phyloP scores from a whole-genome alignment of 2,329 filamentous ascomycete species.

The Paradendryphiella salina region DNA sequence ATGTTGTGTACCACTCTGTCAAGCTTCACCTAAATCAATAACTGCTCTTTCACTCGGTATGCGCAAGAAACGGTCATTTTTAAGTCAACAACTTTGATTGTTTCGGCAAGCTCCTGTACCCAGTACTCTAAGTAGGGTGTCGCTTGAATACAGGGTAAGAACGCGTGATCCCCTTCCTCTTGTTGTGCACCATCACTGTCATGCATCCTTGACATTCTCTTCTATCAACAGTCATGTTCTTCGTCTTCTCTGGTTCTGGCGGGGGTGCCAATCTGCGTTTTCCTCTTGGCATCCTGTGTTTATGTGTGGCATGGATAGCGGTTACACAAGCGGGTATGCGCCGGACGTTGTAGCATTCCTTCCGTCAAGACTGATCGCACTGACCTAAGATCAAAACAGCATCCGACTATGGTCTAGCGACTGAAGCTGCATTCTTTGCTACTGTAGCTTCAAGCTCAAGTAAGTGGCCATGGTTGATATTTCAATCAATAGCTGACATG shows the following conservation, averaged over 20 bases:
- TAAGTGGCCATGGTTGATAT: slow-evolving; percentile 11
- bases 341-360: slow-evolving; percentile 5
- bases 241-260: slow-evolving; percentile 7
- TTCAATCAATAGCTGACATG: not conserved
- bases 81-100: slow-evolving; percentile 31
- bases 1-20: slow-evolving; percentile 26
- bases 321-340: slow-evolving; percentile 29
- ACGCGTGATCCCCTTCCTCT: slow-evolving; percentile 17
- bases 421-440: slow-evolving; percentile 6
- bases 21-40: slow-evolving; percentile 24
- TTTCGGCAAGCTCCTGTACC: slow-evolving; percentile 20
- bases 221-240: slow-evolving; percentile 18
- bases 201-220: slow-evolving; percentile 11
- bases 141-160: slow-evolving; percentile 26
- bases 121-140: slow-evolving; percentile 16
- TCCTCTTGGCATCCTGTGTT: slow-evolving; percentile 26
- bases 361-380: slow-evolving; percentile 7
- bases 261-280: slow-evolving; percentile 8
- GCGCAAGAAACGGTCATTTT: slow-evolving; percentile 28
- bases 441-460: slow-evolving; percentile 25
- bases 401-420: slow-evolving; percentile 12
- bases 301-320: slow-evolving; percentile 25
- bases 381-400: slow-evolving; percentile 24
- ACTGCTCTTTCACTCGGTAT: slow-evolving; percentile 24
- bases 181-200: slow-evolving; percentile 11